phyloP scores from a whole-genome alignment of 2,329 filamentous ascomycete species.

The Phoma sp. region DNA sequence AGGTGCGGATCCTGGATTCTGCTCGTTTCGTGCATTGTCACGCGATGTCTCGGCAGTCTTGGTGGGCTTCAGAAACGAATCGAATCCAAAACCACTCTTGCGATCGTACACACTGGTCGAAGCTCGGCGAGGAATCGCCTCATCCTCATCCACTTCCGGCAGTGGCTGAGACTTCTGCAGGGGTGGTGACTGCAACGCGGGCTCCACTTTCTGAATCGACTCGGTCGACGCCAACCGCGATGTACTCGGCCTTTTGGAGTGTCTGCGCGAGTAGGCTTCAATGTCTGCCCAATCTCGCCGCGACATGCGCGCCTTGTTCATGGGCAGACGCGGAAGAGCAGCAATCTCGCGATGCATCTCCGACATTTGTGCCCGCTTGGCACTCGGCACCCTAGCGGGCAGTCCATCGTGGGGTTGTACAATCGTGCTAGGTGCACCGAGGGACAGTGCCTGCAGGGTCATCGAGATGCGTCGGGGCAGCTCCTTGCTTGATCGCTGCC shows the following conservation, averaged over 20 bases:
- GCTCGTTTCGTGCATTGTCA: conserved; percentile 10
- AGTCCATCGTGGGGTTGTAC: conserved; percentile 7
- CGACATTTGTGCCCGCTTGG: conserved; percentile 31
- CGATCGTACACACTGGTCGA: conserved; percentile 46
- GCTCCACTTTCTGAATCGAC: conserved; percentile 12
- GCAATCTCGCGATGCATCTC: conserved; percentile 41
- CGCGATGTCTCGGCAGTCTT: conserved; percentile 2
- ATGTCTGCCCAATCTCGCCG: conserved; percentile 46
- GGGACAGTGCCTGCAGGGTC: conserved; percentile 29
- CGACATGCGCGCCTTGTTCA: conserved; percentile 39
- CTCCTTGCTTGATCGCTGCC: conserved; percentile 35
- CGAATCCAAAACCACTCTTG: conserved; percentile 29
- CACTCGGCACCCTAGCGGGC: conserved; percentile 16
- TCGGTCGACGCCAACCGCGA: conserved; percentile 27
- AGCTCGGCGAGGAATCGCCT: conserved; percentile 42
- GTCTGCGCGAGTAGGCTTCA: conserved; percentile 39
- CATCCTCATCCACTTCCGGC: conserved; percentile 45
- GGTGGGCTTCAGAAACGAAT: conserved; percentile 12
- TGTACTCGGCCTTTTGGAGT: conserved; percentile 31
- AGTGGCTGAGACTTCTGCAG: conserved; percentile 34
- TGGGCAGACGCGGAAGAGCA: conserved; percentile 38
- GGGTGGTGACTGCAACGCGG: conserved; percentile 29
- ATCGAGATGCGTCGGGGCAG: conserved; percentile 32
- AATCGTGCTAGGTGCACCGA: conserved; percentile 22
- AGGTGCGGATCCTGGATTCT: conserved; percentile 13